Evolutionary conservation across 1,284 basidiomycete species (phyloP).

Genomic region (Amylostereum areolatum): DNA sequence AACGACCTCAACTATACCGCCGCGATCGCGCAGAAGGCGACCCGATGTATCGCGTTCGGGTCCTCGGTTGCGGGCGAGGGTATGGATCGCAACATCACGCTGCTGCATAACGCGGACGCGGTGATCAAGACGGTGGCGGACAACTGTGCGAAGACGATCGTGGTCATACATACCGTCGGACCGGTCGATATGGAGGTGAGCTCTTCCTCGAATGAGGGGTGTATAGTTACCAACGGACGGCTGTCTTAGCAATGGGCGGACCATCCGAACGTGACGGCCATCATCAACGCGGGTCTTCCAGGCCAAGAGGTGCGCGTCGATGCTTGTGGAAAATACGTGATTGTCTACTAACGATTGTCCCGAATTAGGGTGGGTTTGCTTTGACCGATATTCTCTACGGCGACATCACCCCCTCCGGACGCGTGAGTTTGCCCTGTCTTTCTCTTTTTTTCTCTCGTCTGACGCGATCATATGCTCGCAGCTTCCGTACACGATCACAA

Average conservation of each 20-base stretch:
- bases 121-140: slow-evolving; percentile 19
- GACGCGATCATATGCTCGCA: too few species aligned
- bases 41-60: slow-evolving; percentile 15
- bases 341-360: too few species aligned
- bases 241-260: too few species aligned
- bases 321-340: slow-evolving; percentile 50
- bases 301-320: slow-evolving; percentile 61
- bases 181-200: slow-evolving; percentile 35
- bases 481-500: slow-evolving; percentile 54
- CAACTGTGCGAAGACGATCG: slow-evolving; percentile 39
- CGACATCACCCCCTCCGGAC: slow-evolving; percentile 45
- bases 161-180: slow-evolving; percentile 44
- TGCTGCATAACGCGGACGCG: slow-evolving; percentile 19
- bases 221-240: too few species aligned
- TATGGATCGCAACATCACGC: slow-evolving; percentile 29
- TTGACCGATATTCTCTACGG: slow-evolving; percentile 44
- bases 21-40: slow-evolving; percentile 16
- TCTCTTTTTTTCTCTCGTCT: too few species aligned
- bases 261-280: slow-evolving; percentile 33
- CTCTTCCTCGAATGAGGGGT: too few species aligned
- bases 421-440: too few species aligned
- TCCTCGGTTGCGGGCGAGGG: slow-evolving; percentile 36
- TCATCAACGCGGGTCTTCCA: slow-evolving; percentile 45
- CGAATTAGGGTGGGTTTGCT: too few species aligned
- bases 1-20: slow-evolving; percentile 2